Evolutionary conservation across 176 grass and related monocot genomes (phyloP).

Genomic region (Raddia guianensis): DNA sequence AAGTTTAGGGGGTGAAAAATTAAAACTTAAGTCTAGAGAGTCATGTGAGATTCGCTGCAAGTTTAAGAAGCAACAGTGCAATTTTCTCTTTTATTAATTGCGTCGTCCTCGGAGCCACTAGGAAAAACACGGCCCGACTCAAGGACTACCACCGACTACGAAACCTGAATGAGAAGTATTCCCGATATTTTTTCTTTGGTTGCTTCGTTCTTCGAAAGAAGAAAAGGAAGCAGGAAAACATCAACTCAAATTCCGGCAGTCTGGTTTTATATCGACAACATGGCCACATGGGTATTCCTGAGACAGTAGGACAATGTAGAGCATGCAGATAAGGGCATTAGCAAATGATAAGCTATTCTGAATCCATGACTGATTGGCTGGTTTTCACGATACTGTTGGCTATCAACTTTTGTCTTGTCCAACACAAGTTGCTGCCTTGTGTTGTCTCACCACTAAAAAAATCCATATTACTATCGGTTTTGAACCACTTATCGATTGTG

Average conservation of each 20-base stretch:
- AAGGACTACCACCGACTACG: too few species aligned
- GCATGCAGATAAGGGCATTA: constrained; percentile 18
- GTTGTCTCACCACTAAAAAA: neutral
- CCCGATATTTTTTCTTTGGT: too few species aligned
- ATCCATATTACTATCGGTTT: too few species aligned
- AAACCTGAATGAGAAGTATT: too few species aligned
- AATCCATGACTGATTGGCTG: constrained; percentile 18
- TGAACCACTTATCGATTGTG: too few species aligned
- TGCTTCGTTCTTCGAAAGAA: neutral
- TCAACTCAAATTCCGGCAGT: neutral
- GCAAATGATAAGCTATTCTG: constrained; percentile 15
- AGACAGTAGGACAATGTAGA: constrained; percentile 18
- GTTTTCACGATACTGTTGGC: neutral
- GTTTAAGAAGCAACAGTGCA: too few species aligned
- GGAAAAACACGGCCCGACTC: too few species aligned
- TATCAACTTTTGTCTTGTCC: constrained; percentile 12
- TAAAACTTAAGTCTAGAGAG: too few species aligned
- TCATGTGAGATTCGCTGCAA: too few species aligned
- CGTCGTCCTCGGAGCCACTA: too few species aligned
- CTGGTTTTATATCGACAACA: neutral
- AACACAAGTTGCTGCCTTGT: constrained; percentile 16
- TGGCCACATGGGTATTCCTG: constrained; percentile 11
- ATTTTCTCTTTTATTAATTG: too few species aligned
- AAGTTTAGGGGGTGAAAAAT: too few species aligned
- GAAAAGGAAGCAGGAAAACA: constrained; percentile 21